Conservation (phyloP, 2,329 filamentous ascomycete species). For the Beauveria caledonica region DNA sequence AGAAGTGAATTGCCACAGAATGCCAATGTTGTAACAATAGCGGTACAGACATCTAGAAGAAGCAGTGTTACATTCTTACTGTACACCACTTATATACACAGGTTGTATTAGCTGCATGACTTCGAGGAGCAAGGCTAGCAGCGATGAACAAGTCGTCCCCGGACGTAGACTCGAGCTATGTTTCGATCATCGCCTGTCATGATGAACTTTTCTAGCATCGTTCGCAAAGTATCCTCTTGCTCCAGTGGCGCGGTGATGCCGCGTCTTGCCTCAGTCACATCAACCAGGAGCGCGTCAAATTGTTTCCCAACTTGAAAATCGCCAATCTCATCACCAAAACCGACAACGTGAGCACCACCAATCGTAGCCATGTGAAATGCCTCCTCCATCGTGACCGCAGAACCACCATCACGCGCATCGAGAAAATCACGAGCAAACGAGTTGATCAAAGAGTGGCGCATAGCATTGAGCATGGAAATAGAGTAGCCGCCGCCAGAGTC, state of each 20-base stretch:
- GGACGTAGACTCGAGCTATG: constrained; percentile 46
- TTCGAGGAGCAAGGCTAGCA: not conserved
- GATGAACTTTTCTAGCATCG: constrained; percentile 53
- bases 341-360: constrained; percentile 52
- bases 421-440: constrained; percentile 39
- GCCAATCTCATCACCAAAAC: constrained; percentile 44
- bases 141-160: constrained; percentile 28
- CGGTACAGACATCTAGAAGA: no score
- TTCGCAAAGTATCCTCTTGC: constrained; percentile 35
- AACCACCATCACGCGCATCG: constrained; percentile 30
- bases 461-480: constrained; percentile 48
- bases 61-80: no score
- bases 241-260: constrained; percentile 46
- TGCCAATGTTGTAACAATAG: no score
- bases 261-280: constrained; percentile 23
- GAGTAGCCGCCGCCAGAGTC: constrained; percentile 57
- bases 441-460: constrained; percentile 50
- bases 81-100: not conserved
- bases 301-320: constrained; percentile 51
- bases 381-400: constrained; percentile 40
- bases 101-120: not conserved
- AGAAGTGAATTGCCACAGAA: no score
- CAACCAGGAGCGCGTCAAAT: constrained; percentile 50
- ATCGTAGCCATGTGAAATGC: constrained; percentile 53
- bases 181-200: constrained; percentile 61